Evolutionary conservation across 2,329 filamentous ascomycete species (phyloP), one percentile per base, ranked within the genome.

Genomic region (Amphichorda felina): DNA sequence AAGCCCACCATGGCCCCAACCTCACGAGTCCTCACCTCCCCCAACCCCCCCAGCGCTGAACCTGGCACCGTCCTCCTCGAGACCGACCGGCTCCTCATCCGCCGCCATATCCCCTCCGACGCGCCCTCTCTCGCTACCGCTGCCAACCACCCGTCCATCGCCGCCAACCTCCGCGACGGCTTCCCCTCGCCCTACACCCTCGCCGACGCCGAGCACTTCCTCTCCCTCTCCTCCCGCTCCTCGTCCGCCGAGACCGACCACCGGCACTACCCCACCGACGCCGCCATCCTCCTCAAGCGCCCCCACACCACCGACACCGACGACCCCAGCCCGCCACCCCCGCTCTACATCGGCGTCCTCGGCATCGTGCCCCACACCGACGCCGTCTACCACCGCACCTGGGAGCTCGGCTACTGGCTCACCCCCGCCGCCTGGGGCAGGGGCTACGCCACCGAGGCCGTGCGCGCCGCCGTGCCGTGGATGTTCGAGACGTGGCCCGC

Each of bases 351-450:
- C 8, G 69, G 69, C 34, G 49, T 47, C 37, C 50, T 70, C 10
- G 61, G 65, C 26, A 44, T 68, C 29, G 50, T 50, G 28, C 42
- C 51, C 4, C 38, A 48, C 10, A 41, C 42, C 11, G 60, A 66
- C 35, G 50, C 63, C 43, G 53, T 65, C 39, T 56, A 54, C 42
- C 56, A 54, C 42, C 53, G 56, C 33, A 64, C 57, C 4, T 57
- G 59, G 45, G 64, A 71, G 50, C 7, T 72, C 1, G 69, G 68
- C 4, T 73, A 71, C 50, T 70, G 61, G 57, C 29, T 67, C 16
- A 59, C 53, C 1, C 52, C 50, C 26, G 43, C 50, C 9, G 49
- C 55, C 33, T 67, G 67, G 68, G 64, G 67, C 1, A 55, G 53
- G 21, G 68, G 69, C 1, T 56, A 66, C 38, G 57, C 54, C 37